A percentile compares a stretch with the other conserved stretches of the same genome.
Evolutionary conservation across 768 basidiomycete species (phyloP).

Genomic region (Boletus rubroflammeus): DNA sequence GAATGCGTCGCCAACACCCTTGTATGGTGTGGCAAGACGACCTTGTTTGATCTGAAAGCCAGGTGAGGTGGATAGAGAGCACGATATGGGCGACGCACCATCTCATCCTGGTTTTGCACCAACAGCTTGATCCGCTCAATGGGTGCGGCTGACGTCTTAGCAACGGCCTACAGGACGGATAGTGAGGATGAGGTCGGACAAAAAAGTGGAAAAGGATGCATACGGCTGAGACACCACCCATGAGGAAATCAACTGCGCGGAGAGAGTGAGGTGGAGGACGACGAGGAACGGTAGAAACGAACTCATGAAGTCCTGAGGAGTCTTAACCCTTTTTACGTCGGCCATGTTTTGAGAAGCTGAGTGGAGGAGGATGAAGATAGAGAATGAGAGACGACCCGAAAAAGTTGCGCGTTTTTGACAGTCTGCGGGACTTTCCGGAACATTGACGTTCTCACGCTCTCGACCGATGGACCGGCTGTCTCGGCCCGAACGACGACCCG

Average conservation of each 20-base stretch:
- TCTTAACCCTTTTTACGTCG: slow-evolving; percentile 80
- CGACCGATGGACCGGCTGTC: slow-evolving; percentile 9
- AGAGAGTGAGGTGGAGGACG: slow-evolving; percentile 13
- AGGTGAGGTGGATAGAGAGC: slow-evolving; percentile 4
- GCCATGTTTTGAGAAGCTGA: slow-evolving; percentile 69
- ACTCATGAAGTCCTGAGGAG: slow-evolving; percentile 89
- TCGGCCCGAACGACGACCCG: neutral
- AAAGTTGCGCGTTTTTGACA: slow-evolving; percentile 48
- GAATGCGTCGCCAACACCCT: slow-evolving; percentile 93
- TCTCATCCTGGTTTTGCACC: slow-evolving; percentile 99
- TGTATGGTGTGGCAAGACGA: slow-evolving; percentile 94
- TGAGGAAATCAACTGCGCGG: slow-evolving; percentile 80
- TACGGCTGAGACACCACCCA: slow-evolving; percentile 94
- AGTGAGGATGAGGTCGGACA: slow-evolving; percentile 13
- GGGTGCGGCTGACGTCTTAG: slow-evolving; percentile 98
- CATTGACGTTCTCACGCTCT: slow-evolving; percentile 26
- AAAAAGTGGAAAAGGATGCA: slow-evolving; percentile 26
- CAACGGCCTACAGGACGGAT: slow-evolving; percentile 68
- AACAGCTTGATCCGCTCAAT: slow-evolving; percentile 99
- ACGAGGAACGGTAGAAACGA: neutral
- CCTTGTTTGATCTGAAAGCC: slow-evolving; percentile 91
- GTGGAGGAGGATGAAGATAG: slow-evolving; percentile 44
- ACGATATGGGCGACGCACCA: slow-evolving; percentile 50
- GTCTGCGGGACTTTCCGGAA: slow-evolving; percentile 32
- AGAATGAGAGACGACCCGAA: slow-evolving; percentile 41